These are phyloP conservation scores for Neonectria faginata DNA, from an alignment of 2,329 filamentous ascomycete species.

Conservation along the genomic window DNA sequence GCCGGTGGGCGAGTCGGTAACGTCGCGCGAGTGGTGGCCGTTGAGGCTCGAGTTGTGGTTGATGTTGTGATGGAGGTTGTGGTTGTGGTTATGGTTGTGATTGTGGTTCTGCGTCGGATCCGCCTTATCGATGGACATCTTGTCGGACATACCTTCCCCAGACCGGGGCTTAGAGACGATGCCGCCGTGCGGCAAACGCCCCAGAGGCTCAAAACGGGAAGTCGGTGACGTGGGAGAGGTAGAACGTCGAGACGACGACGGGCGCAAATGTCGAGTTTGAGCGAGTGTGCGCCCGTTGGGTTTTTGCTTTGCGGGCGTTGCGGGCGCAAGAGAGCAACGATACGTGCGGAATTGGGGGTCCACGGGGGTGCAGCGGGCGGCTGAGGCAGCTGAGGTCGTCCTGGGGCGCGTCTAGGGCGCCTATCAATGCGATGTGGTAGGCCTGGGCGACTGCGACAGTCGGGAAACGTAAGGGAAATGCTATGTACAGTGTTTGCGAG, in stretches of 20 bases:
- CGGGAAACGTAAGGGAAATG: slow-evolving; percentile 47
- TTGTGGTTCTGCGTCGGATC: slow-evolving; percentile 45
- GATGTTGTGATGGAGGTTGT: slow-evolving; percentile 33
- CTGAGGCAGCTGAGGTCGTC: slow-evolving; percentile 22
- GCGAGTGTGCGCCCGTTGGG: slow-evolving; percentile 51
- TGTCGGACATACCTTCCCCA: slow-evolving; percentile 70
- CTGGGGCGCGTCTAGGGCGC: slow-evolving; percentile 46
- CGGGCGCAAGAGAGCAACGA: slow-evolving; percentile 50
- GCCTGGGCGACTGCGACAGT: slow-evolving; percentile 33
- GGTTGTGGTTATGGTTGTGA: slow-evolving; percentile 52
- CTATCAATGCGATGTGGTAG: slow-evolving; percentile 46
- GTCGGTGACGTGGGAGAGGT: slow-evolving; percentile 50
- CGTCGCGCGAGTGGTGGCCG: slow-evolving; percentile 60
- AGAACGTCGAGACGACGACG: slow-evolving; percentile 46
- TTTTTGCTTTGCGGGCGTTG: slow-evolving; percentile 52
- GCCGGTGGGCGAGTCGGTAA: slow-evolving; percentile 70
- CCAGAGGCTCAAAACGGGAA: slow-evolving; percentile 51
- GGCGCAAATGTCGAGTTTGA: slow-evolving; percentile 46
- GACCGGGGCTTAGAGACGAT: slow-evolving; percentile 48
- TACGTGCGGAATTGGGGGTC: slow-evolving; percentile 46
- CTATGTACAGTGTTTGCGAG: slow-evolving; percentile 39
- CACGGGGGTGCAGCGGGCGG: slow-evolving; percentile 43
- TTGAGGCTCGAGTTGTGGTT: slow-evolving; percentile 47
- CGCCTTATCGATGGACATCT: slow-evolving; percentile 74
- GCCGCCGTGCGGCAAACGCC: slow-evolving; percentile 54